Evolutionary conservation across 257 asterid genomes (phyloP).

Genomic region (Rauvolfia tetraphylla): DNA sequence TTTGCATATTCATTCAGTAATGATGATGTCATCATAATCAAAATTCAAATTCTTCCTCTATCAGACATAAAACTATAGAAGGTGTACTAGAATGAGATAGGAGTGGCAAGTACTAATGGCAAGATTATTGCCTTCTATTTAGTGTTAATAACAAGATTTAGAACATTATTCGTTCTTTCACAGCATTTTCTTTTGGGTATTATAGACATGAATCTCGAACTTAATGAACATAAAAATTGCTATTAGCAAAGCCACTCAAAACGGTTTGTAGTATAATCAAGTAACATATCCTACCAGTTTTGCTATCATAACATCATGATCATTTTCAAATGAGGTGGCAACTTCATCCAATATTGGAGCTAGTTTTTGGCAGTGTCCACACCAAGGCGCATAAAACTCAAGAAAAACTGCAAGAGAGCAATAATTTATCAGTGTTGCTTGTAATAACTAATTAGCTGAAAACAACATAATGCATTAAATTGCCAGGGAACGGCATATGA

Average conservation of each 20-base stretch:
- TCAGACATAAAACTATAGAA: neutral
- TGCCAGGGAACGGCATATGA: neutral
- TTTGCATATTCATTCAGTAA: neutral
- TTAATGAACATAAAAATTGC: neutral
- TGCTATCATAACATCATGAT: constrained; percentile 61
- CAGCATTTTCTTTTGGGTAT: neutral
- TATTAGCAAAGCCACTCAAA: neutral
- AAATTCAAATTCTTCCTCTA: neutral
- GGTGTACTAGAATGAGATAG: neutral
- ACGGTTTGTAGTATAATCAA: neutral
- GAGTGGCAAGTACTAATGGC: neutral
- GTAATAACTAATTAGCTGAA: neutral
- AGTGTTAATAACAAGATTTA: neutral
- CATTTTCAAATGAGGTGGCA: constrained; percentile 52
- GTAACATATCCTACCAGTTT: constrained; percentile 48
- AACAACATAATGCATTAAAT: neutral
- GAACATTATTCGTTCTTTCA: neutral
- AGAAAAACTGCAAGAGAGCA: constrained; percentile 45
- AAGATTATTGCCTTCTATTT: neutral
- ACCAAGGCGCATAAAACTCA: constrained; percentile 87
- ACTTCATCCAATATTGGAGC: constrained; percentile 89
- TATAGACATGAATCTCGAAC: neutral
- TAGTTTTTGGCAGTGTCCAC: constrained; percentile 78
- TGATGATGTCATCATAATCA: neutral
- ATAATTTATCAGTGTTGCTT: neutral